Evolutionary conservation across 345 rosid species (phyloP), one percentile per base, ranked within the genome.

Genomic region (Diplotaxis tenuifolia): DNA sequence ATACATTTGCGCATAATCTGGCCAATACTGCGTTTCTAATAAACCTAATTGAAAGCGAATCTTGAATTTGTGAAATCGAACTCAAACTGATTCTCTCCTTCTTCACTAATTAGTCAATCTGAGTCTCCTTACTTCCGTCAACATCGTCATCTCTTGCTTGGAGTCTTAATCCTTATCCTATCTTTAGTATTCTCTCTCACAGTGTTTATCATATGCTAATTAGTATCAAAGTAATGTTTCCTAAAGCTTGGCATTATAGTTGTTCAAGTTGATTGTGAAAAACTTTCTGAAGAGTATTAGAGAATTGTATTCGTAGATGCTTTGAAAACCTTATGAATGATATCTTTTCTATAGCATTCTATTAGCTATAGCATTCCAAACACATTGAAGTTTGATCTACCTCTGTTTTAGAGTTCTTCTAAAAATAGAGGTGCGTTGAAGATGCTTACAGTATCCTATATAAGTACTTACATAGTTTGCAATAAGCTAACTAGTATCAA

Each of bases 1-100:
- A n/a, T n/a, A n/a, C n/a, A n/a, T n/a, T n/a, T n/a, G n/a, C n/a
- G n/a, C n/a, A n/a, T n/a, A n/a, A n/a, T n/a, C n/a, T n/a, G n/a
- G n/a, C n/a, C n/a, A n/a, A n/a, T n/a, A n/a, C n/a, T n/a, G n/a
- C n/a, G n/a, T n/a, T n/a, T n/a, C n/a, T n/a, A n/a, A n/a, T n/a
- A n/a, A n/a, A n/a, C n/a, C 49, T 40, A 77, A 65, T 34, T 65
- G 49, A 71, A 40, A 28, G 11, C 60, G 14, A 77, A 59, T 65
- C 56, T 64, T 12, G 7, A 45, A 45, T 45, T 45, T 45, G 50
- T 45, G 50, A 45, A 45, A 45, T 45, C n/a, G 8, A 45, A 45
- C 50, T 45, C 8, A n/a, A n/a, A 45, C n/a, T 40, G 16, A 40
- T 40, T 40, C 15, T 38, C 47, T 40, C 16, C 6, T 40, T 40